A percentile compares a stretch with the other conserved stretches of the same genome.
Conservation (phyloP, 495 filamentous ascomycete genomes). For the Lophiostoma macrostomum region DNA sequence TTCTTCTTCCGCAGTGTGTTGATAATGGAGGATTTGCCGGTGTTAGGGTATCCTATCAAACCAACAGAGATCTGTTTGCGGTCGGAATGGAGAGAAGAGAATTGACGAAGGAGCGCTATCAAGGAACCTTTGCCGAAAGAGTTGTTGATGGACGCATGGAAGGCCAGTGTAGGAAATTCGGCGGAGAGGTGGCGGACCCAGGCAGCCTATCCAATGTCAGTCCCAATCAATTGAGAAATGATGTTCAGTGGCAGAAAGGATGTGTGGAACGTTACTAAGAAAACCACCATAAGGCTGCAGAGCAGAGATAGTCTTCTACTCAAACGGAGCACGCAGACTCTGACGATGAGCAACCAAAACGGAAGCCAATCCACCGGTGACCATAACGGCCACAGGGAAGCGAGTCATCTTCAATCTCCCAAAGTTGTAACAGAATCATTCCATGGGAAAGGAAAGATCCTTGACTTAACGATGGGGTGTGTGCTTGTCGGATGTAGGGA, state of each 20-base stretch:
- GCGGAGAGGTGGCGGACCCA: conserved; percentile 81
- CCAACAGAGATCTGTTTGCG: conserved; percentile 67
- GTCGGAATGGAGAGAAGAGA: conserved; percentile 83
- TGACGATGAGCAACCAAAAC: conserved; percentile 73
- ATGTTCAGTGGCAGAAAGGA: conserved; percentile 34
- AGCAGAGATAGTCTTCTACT: conserved; percentile 73
- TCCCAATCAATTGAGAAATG: neutral
- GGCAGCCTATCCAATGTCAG: conserved; percentile 57
- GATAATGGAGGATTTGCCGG: conserved; percentile 44
- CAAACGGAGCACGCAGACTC: conserved; percentile 68
- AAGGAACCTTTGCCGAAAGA: conserved; percentile 52
- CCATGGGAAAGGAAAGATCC: conserved; percentile 72
- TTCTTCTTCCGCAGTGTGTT: conserved; percentile 71
- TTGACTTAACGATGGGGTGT: conserved; percentile 83
- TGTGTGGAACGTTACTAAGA: conserved; percentile 99
- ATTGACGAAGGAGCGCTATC: conserved; percentile 62
- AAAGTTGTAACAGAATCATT: conserved; percentile 95
- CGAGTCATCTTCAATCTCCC: conserved; percentile 81
- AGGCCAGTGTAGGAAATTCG: conserved; percentile 88
- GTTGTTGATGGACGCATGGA: conserved; percentile 90
- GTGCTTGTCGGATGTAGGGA: neutral
- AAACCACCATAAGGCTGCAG: conserved; percentile 60
- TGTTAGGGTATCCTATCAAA: conserved; percentile 47
- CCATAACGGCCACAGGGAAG: conserved; percentile 52
- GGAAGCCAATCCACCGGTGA: conserved; percentile 67